Evolutionary conservation across 1,139 yeast genomes (phyloP), one percentile per base, ranked within the genome.

Genomic region (Yamadazyma songkhlaensis): DNA sequence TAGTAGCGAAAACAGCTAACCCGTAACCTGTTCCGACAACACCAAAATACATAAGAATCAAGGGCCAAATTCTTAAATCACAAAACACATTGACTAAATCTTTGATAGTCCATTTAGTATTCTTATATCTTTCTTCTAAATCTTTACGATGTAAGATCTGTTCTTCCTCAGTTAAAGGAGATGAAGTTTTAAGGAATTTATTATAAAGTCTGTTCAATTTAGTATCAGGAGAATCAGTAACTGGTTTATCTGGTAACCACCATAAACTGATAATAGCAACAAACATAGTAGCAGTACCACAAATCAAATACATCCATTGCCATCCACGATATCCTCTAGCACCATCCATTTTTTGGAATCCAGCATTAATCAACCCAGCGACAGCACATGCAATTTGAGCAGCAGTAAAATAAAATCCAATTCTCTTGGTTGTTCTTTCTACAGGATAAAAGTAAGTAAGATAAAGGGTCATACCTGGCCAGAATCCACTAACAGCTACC

Each of bases 381-480:
- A 79, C 90, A 9, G 95, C 83, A 2, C 95, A 92, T 28, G 92
- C 81, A 12, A 88, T 62, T 60, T 88, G 96, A 0, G 96, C 95
- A 12, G 96, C 96, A 2, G 95, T 86, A 59, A 83, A 88, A 59
- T 88, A 88, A 62, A 84, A 87, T 2, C 96, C 96, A 45, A 88
- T 84, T 53, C 96, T 69, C 47, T 79, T 74, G 3, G 95, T 85
- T 47, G 81, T 77, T 41, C 94, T 70, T 35, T 84, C 82, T 38
- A 82, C 77, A 1, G 96, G 96, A 53, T 88, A 88, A 94, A 95
- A 88, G 49, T 86, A 67, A 1, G 90, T 78, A 31, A 88, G 72
- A 52, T 86, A 88, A 60, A 86, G 87, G 17, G 90, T 81, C 81
- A 88, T 70, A 9, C 96, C 96, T 1, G 96, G 96, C 96, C 96